Base-by-base conservation (phyloP, 768 basidiomycete genomes). In the Leccinum arenicola region DNA sequence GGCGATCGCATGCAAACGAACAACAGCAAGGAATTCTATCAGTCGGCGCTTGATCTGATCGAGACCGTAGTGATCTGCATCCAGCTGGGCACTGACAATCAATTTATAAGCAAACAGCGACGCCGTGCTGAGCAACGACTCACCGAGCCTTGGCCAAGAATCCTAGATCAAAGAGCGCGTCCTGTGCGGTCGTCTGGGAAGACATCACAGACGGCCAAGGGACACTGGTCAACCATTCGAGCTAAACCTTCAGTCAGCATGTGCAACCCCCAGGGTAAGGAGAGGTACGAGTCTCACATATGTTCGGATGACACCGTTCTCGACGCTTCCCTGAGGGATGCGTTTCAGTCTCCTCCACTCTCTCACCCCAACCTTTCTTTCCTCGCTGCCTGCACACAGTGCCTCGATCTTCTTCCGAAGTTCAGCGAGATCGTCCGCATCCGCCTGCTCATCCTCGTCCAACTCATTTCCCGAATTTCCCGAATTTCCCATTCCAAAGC, bases 11-110 rank as follows among this genome's bases (percentile, higher is more conserved):
- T 76, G 77, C 52, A 86, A 74, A 60, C 92, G 77, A 35, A 95
- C 87, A 11, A 97, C 89, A 0, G 93, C 94, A 43, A 98, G 82
- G 70, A 93, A 97, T 68, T 97, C 95, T 50, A 96, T 89, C 3
- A 96, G 73, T 10, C 95, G 81, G 62, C 91, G 87, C 80, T 97
- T 98, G 71, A 98, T 88, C 71, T 91, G 92, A 58, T 95, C 92
- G 17, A 98, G 78, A 1, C 95, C 95, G 65, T 87, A 96, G 71
- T 98, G 95, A 60, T 96, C 95, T 12, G 85, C 80, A 65, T 98
- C 94, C 9, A 98, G 84, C 68, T 91, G 93, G 21, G 77, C 77
- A 23, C 73, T 74, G 50, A 17, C 15, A 33, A 23, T 33, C 0
- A 1, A 51, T 21, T 19, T 1, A 14, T 61, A 11, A 62, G 55